Evolutionary conservation across 2,329 filamentous ascomycete genomes (phyloP), one percentile per base, ranked within the genome.

Genomic region (Arthrinium puccinioides): DNA sequence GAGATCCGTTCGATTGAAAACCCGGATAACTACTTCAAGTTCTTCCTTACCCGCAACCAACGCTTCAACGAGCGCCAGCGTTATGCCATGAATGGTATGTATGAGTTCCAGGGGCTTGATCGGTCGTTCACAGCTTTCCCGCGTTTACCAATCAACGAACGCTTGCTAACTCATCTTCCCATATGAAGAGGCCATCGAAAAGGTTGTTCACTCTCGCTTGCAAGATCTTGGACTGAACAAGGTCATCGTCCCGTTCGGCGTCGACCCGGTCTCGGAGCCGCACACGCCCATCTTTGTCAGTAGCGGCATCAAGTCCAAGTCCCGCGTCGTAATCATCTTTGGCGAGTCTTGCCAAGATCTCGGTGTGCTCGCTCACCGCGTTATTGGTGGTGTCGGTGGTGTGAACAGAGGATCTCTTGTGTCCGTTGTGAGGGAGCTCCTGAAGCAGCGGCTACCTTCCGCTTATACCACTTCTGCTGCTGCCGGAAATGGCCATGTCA

Each of bases 51-150:
- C 55, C 79, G 76, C 48, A 88, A 87, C 57, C 67, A 75, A n/a
- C 79, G 87, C 25, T 72, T 82, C 61, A 95, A 95, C 56, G 73
- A 82, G 27, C 69, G 82, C 15, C 86, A 87, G 50, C 74, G 82
- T 14, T 84, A 84, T 46, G 70, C 79, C 26, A 79, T 94, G 60
- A 82, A 94, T 50, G 62, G 87, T 86, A 56, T 47, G 67, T 57
- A n/a, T 30, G 18, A 13, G 8, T n/a, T n/a, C n/a, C n/a, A n/a
- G n/a, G n/a, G n/a, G n/a, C n/a, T 27, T 13, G 25, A 27, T 27
- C 5, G 25, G 6, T 14, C 25, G 10, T 20, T 31, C 24, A 13
- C 29, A 5, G 11, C 13, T 18, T 19, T 18, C 9, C 27, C 14
- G 9, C n/a, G 11, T 21, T 25, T n/a, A 11, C 9, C 21, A 28